These are phyloP conservation scores for Strobilomyces confusus DNA, from an alignment of 768 basidiomycete species.

Conservation along the genomic window DNA sequence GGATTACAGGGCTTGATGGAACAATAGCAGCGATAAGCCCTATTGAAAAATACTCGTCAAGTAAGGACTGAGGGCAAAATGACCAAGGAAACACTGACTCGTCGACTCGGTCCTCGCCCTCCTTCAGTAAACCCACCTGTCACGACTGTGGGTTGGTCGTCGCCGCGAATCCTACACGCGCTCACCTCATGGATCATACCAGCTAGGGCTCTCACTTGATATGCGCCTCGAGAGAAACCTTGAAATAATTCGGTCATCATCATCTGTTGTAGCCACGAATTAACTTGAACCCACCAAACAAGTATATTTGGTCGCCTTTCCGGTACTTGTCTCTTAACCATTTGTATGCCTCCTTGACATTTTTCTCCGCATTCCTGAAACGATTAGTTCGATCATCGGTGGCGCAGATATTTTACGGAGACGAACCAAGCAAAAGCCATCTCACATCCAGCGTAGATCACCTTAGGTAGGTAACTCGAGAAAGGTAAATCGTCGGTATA, in stretches of 20 bases:
- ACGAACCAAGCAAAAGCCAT: not conserved
- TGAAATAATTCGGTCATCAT: not conserved
- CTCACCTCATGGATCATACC: not conserved
- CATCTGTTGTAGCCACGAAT: not conserved
- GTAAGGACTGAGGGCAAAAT: too few species aligned
- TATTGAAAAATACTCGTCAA: too few species aligned
- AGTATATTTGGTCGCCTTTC: not conserved
- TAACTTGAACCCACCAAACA: not conserved
- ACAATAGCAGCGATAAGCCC: too few species aligned
- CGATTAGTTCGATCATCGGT: not conserved
- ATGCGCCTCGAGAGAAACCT: not conserved
- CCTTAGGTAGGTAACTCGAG: not conserved
- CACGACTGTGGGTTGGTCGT: not conserved
- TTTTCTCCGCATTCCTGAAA: not conserved
- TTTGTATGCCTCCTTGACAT: not conserved
- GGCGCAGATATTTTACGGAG: not conserved
- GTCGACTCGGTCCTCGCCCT: too few species aligned
- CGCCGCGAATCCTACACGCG: not conserved
- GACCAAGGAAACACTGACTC: too few species aligned
- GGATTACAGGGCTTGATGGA: too few species aligned
- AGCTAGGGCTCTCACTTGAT: not conserved
- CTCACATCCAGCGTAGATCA: not conserved
- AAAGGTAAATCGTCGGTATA: not conserved
- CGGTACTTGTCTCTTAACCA: not conserved
- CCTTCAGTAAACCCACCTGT: not conserved